phyloP scores from a whole-genome alignment of 345 rosid species.

The Populus simonii region DNA sequence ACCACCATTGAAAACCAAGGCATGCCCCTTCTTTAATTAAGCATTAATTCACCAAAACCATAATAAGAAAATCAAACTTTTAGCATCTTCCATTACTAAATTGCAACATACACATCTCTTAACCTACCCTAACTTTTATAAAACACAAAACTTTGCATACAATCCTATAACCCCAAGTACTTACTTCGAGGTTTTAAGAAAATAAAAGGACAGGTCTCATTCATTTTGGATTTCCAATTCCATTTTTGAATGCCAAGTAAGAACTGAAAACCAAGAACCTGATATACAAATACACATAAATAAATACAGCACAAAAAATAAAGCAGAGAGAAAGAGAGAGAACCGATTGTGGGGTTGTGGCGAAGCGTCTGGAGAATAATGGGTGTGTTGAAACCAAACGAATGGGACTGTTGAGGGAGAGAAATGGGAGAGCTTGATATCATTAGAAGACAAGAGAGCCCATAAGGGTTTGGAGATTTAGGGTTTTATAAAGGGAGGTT shows the following conservation, averaged over 20 bases:
- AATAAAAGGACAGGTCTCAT: neutral
- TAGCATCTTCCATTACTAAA: neutral
- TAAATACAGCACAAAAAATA: too few species aligned
- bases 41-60: neutral
- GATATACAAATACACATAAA: neutral
- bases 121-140: neutral
- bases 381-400: neutral
- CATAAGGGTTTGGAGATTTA: neutral
- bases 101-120: neutral
- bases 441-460: neutral
- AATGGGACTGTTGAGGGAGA: neutral
- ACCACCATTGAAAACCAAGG: neutral
- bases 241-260: neutral
- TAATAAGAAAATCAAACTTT: neutral
- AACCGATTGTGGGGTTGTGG: slow-evolving; percentile 10
- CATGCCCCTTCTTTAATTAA: neutral
- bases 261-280: neutral
- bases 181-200: too few species aligned
- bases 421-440: neutral
- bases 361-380: neutral
- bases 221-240: neutral
- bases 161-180: too few species aligned
- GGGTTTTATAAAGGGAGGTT: neutral
- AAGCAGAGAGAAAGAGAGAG: neutral
- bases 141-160: neutral